Evolutionary conservation across 345 rosid genomes (phyloP), one percentile per base, ranked within the genome.

Genomic region (Salix koriyanagi): DNA sequence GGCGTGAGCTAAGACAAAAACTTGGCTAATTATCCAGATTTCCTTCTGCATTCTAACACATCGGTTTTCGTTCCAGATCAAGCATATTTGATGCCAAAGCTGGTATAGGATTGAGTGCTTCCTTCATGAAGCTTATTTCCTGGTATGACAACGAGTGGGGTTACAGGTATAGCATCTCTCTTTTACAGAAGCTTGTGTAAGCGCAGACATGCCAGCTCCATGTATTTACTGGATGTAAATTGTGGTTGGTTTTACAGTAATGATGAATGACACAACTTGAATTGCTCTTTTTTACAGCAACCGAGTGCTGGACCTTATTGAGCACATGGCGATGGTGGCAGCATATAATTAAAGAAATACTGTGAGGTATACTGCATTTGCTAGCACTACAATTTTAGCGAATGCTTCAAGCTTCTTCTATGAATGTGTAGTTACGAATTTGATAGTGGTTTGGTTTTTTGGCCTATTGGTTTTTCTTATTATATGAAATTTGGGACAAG

Each of bases 101-200:
- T 10, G 99, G 99, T 68, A 96, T 96, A 67, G 99, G 97, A 44
- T 82, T 96, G 85, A 89, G 86, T 72, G 70, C 68, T 73, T 92
- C 96, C 34, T 94, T 96, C 86, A 88, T 88, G 90, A 96, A 96
- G 88, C 86, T 96, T 46, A 92, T 96, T 67, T 78, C 97, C 2
- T 96, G 99, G 99, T 96, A 96, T 18, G 99, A 94, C 83, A 96
- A 96, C 5, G 99, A 96, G 77, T 96, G 99, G 99, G 99, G 99
- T 73, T 96, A 96, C 91, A 96, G 98, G 99, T 96, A 90, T 11
- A 37, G 11, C 72, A 30, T 54, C 71, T 74, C 52, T 56, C 39
- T 46, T 41, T 19, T 61, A 69, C 56, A 56, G 30, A 60, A 25
- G 34, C 48, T n/a, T n/a, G 7, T 1, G 14, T 3, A 15, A 3